Conservation (phyloP, 179 eudicot species). For the Vitellaria paradoxa region DNA sequence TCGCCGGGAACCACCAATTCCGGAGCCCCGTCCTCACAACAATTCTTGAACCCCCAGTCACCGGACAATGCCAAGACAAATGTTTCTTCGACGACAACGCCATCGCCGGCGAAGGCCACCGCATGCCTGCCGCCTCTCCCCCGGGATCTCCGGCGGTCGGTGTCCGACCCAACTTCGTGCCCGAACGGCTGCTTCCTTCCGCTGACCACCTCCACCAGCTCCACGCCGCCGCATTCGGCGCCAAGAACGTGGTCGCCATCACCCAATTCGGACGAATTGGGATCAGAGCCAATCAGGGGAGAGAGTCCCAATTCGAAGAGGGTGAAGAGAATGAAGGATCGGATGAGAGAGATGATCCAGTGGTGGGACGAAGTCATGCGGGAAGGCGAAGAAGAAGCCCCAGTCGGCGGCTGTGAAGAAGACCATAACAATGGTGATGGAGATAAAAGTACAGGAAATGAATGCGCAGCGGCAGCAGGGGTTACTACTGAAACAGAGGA, state of each 20-base stretch:
- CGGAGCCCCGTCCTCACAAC: not conserved
- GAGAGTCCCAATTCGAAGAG: conserved; percentile 3
- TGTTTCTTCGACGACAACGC: not conserved
- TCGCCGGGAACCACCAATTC: conserved; percentile 4
- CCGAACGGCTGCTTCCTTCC: not conserved
- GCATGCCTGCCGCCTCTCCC: not conserved
- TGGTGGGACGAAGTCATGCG: conserved; percentile 7
- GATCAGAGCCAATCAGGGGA: not conserved
- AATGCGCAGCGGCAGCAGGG: not conserved
- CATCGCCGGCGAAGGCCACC: not conserved
- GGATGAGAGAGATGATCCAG: conserved; percentile 11
- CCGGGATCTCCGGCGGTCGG: conserved; percentile 3
- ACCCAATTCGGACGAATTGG: not conserved
- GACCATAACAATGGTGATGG: not conserved
- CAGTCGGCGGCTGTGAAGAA: not conserved
- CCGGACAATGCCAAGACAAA: not conserved
- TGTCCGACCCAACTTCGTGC: not conserved
- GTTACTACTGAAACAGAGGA: conserved; percentile 13
- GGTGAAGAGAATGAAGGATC: conserved; percentile 8
- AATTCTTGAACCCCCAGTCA: not conserved
- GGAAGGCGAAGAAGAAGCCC: not conserved
- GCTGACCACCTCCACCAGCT: no score
- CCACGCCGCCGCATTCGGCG: not conserved
- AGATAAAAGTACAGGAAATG: not conserved
- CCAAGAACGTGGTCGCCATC: not conserved